phyloP scores from a whole-genome alignment of 2,329 filamentous ascomycete genomes.

The Canariomyces notabilis region DNA sequence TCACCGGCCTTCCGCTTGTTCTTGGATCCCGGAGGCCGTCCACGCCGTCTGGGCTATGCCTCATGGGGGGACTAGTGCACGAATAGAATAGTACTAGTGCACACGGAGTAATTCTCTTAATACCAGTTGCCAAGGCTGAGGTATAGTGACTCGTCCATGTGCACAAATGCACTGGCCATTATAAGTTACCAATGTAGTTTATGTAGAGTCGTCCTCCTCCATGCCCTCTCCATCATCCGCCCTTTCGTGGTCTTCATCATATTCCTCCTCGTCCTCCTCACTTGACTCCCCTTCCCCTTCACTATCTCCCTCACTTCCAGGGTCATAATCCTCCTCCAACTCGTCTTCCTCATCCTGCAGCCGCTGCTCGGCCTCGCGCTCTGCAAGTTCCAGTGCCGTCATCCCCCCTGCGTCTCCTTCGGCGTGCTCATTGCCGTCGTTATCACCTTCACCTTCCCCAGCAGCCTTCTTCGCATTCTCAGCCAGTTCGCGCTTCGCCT shows the following conservation, averaged over 20 bases:
- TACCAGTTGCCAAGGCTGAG: too few species aligned
- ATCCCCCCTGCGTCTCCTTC: slow-evolving; percentile 35
- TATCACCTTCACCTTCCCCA: slow-evolving; percentile 34
- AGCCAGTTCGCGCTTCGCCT: slow-evolving; percentile 57
- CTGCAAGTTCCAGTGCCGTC: slow-evolving; percentile 47
- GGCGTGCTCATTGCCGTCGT: slow-evolving; percentile 35
- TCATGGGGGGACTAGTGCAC: too few species aligned
- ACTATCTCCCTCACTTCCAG: slow-evolving; percentile 55
- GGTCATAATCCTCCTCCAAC: slow-evolving; percentile 62
- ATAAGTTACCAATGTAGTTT: neutral
- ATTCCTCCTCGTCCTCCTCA: slow-evolving; percentile 49
- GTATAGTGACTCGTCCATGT: too few species aligned
- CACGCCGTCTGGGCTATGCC: too few species aligned
- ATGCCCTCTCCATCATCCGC: slow-evolving; percentile 39
- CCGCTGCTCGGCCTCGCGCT: slow-evolving; percentile 47
- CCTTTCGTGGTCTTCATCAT: slow-evolving; percentile 48
- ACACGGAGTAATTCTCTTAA: too few species aligned
- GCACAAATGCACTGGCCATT: too few species aligned
- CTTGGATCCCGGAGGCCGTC: too few species aligned
- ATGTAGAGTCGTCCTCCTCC: slow-evolving; percentile 32
- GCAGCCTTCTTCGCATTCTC: slow-evolving; percentile 48
- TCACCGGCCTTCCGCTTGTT: too few species aligned
- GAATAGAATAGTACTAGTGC: too few species aligned
- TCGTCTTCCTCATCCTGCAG: slow-evolving; percentile 59
- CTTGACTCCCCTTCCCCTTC: slow-evolving; percentile 49